A percentile compares a stretch with the other conserved stretches of the same genome.
Evolutionary conservation across 371 early-diverging fungal species (phyloP).

Genomic region (Mortierella sp.): DNA sequence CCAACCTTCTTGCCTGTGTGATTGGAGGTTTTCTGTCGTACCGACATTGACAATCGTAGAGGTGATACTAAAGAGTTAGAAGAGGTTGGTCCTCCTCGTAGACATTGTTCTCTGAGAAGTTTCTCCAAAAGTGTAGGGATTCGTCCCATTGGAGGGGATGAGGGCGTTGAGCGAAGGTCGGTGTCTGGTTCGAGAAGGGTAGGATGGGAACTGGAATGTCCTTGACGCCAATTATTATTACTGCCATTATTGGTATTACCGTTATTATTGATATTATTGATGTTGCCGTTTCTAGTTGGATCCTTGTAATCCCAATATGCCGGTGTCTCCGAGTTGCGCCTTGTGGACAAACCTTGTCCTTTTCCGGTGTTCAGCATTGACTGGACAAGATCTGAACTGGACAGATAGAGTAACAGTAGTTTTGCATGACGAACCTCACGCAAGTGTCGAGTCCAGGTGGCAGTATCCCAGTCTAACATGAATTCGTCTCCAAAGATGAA

Average conservation of each 20-base stretch:
- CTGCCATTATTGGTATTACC: neutral
- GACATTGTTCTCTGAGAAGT: neutral
- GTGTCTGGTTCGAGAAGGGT: neutral
- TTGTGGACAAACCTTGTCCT: neutral
- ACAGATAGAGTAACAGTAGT: slow-evolving; percentile 26
- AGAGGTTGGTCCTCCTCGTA: neutral
- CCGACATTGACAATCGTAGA: neutral
- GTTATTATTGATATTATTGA: neutral
- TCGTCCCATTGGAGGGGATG: neutral
- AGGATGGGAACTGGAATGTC: neutral
- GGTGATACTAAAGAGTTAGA: neutral
- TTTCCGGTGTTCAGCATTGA: neutral
- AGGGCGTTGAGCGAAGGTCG: neutral
- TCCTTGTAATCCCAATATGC: neutral
- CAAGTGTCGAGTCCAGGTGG: slow-evolving; percentile 28
- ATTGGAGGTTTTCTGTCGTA: neutral
- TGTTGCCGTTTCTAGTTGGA: neutral
- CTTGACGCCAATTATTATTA: neutral
- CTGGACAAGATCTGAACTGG: slow-evolving; percentile 16
- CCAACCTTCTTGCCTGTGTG: neutral
- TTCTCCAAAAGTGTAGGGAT: slow-evolving; percentile 14
- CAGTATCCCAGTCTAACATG: slow-evolving; percentile 30
- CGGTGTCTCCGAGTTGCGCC: neutral
- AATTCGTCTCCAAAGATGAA: slow-evolving; percentile 33
- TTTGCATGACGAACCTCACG: slow-evolving; percentile 25